Conservation (phyloP, 1,284 basidiomycete genomes). For the Microbotryum violaceum region DNA sequence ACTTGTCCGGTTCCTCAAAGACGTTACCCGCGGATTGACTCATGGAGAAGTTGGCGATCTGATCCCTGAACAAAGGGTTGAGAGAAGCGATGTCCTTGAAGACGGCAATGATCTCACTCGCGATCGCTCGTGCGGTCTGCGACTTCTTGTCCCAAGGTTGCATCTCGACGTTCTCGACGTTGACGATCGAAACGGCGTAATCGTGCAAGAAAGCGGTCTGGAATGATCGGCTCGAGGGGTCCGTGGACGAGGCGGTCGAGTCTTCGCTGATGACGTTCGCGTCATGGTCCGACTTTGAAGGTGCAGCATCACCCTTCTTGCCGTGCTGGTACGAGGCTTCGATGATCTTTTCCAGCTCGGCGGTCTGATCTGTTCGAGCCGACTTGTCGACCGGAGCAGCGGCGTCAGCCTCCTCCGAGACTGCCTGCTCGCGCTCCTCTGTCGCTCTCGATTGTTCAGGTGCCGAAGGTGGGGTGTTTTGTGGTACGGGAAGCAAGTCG, state of each 20-base stretch:
- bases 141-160: constrained; percentile 84
- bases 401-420: neutral
- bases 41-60: constrained; percentile 94
- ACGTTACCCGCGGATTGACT: constrained; percentile 93
- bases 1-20: constrained; percentile 96
- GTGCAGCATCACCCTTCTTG: no score
- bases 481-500: constrained; percentile 52
- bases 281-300: no score
- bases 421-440: neutral
- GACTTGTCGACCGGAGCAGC: neutral
- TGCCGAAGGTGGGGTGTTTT: constrained; percentile 10
- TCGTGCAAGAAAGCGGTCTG: constrained; percentile 88
- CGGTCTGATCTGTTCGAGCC: no score
- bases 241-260: constrained; percentile 36
- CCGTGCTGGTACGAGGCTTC: no score
- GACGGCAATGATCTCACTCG: constrained; percentile 91
- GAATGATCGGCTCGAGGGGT: constrained; percentile 46
- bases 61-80: constrained; percentile 95
- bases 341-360: no score
- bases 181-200: constrained; percentile 81
- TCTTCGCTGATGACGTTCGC: constrained; percentile 35
- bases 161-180: constrained; percentile 68
- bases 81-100: constrained; percentile 99
- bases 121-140: constrained; percentile 89
- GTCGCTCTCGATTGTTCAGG: neutral